Evolutionary conservation across 1,139 yeast genomes (phyloP), one percentile per base, ranked within the genome.

Genomic region (Taphrina communis): DNA sequence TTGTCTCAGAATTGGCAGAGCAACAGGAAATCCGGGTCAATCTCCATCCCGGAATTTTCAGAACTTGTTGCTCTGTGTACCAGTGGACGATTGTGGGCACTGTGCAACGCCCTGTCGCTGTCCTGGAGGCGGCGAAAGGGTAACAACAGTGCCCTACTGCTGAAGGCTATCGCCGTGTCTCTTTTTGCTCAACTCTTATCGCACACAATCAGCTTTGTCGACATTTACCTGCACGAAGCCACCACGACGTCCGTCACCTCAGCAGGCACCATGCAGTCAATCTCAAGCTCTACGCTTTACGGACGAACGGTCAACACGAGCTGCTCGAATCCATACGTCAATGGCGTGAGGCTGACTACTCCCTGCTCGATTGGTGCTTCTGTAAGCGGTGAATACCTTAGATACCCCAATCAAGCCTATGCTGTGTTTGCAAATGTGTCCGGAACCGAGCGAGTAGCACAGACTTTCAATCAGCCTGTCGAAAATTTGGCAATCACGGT

Each of bases 181-280:
- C 36, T 50, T n/a, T 50, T 50, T 50, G 53, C 53, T 11, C 53
- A 50, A 50, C n/a, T 50, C 8, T 35, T 50, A 8, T 50, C 53
- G 36, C 53, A 50, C n/a, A 50, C 53, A 8, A 50, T 50, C 35
- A 50, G 53, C n/a, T 25, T 50, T 25, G 53, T 50, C 36, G 53
- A 50, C n/a, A 50, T 50, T n/a, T 50, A 50, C 36, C 53, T 50
- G 53, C 53, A 50, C 53, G 53, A 50, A 21, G 53, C 53, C 11
- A 50, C 53, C 12, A 50, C 53, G 53, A 50, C 53, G 9, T 50
- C 53, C 12, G 8, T 50, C n/a, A 50, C 53, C 11, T 50, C 53
- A 1, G 53, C 53, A 21, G 53, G 53, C 9, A 21, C 36, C 3
- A 50, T 8, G 36, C 35, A 50, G 19, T 19, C 53, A 14, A 50